Conservation (phyloP, 257 asterid species). For the Apocynum venetum region DNA sequence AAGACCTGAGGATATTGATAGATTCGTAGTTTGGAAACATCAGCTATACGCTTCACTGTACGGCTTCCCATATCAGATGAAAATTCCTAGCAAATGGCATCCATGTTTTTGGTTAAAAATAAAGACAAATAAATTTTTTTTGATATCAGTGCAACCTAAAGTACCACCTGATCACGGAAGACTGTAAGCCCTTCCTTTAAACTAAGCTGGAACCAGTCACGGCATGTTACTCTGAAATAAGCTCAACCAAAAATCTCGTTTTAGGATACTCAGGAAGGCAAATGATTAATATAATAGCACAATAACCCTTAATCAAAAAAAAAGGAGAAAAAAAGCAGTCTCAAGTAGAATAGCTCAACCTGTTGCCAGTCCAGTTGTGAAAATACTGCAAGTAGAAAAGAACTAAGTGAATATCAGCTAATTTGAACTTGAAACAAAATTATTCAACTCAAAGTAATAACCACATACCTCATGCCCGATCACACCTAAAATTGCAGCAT, state of each 20-base stretch:
- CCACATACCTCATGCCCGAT: constrained; percentile 86
- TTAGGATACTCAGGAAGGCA: background rate
- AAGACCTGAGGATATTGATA: constrained; percentile 77
- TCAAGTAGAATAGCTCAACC: constrained; percentile 37
- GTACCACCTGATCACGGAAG: constrained; percentile 89
- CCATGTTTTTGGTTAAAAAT: constrained; percentile 10
- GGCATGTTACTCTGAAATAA: constrained; percentile 90
- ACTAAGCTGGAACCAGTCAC: constrained; percentile 99
- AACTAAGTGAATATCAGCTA: constrained; percentile 5
- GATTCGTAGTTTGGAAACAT: constrained; percentile 64
- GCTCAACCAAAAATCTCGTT: constrained; percentile 22
- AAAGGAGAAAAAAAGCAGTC: background rate
- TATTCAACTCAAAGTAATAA: constrained; percentile 1
- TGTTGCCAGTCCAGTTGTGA: constrained; percentile 99
- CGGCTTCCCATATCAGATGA: constrained; percentile 91
- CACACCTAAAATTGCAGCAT: constrained; percentile 95
- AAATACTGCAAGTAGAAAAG: constrained; percentile 58
- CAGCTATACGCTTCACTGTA: constrained; percentile 70
- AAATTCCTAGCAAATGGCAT: constrained; percentile 49
- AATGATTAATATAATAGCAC: background rate
- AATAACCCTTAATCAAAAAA: background rate
- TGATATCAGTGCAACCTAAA: background rate
- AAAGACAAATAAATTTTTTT: background rate
- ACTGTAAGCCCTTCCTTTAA: constrained; percentile 98
- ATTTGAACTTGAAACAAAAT: background rate